Evolutionary conservation across 1,139 yeast genomes (phyloP), one percentile per base, ranked within the genome.

Genomic region (Kurtzmaniella quercitrusa): DNA sequence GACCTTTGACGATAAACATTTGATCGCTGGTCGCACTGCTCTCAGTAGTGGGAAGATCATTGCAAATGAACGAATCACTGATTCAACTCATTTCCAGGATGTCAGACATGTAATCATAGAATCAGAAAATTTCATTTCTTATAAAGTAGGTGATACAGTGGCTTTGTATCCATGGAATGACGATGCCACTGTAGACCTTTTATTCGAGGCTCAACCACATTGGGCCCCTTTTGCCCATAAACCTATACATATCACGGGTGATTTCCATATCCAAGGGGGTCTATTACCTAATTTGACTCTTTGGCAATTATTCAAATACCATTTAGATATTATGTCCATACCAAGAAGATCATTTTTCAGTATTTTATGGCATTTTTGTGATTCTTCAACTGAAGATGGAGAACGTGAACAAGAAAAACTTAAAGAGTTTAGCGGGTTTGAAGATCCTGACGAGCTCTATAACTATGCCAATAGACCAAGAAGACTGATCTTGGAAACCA

Each of bases 391-490:
- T 5, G 68, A 60, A 27, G 72, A 68, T 46, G 77, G 77, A 1
- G 53, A 53, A 34, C 70, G 93, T 48, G 97, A 93, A 55, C 69
- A 70, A 41, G 94, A 84, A 44, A 86, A 88, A 55, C 68, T 93
- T 40, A 66, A 68, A 43, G 96, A 93, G 50, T 87, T 94, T 56
- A 79, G 85, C n/a, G 67, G 77, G 14, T 73, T 83, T 43, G 81
- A 82, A 43, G 90, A 86, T 41, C 75, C 79, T 17, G 91, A 91
- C 55, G 96, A 88, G 47, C 63, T 91, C 39, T 91, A 82, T 59
- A 82, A 93, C 59, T 93, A 93, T 60, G 95, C 95, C 14, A 86
- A 89, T 57, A 69, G 98, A 48, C 97, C 98, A 9, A 74, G 96
- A 51, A 66, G 99, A 52, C 90, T 95, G 47, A 77, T 91, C 8